Evolutionary conservation across 1,284 basidiomycete species (phyloP).

Genomic region (Ganoderma lucidum): DNA sequence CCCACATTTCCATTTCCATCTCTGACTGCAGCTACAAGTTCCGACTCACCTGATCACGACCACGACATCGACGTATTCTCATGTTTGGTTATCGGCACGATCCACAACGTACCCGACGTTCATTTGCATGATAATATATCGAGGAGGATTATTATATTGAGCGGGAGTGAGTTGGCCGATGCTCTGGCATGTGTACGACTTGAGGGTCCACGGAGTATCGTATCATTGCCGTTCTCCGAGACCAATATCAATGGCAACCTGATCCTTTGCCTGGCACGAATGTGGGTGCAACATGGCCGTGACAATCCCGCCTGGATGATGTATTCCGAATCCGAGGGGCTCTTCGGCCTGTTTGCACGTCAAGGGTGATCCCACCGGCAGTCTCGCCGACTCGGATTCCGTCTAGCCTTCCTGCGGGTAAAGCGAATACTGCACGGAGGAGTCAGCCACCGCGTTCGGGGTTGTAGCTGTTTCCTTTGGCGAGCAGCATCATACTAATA

Average conservation of each 20-base stretch:
- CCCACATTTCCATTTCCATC: not conserved
- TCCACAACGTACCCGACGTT: not conserved
- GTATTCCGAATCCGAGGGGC: too few species aligned
- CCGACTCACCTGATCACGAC: not conserved
- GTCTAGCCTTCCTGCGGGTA: too few species aligned
- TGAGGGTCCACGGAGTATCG: too few species aligned
- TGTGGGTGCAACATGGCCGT: too few species aligned
- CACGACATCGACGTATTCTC: slow-evolving; percentile 1
- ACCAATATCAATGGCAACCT: too few species aligned
- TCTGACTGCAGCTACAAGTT: not conserved
- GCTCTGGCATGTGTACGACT: too few species aligned
- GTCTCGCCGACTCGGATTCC: too few species aligned
- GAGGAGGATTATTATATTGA: not conserved
- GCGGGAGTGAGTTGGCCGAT: not conserved
- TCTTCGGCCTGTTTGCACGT: too few species aligned
- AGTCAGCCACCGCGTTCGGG: not conserved
- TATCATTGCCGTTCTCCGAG: too few species aligned
- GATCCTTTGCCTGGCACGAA: too few species aligned
- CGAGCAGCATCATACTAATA: not conserved
- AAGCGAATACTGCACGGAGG: not conserved
- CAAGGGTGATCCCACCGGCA: too few species aligned
- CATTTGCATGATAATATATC: not conserved
- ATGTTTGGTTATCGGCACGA: slow-evolving; percentile 1
- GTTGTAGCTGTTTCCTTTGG: not conserved
- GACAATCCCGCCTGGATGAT: too few species aligned